Percentiles rank a stretch among this genome's conserved stretches.
Conservation (phyloP, 2,329 filamentous ascomycete species). For the Aspergillus glaucus region DNA sequence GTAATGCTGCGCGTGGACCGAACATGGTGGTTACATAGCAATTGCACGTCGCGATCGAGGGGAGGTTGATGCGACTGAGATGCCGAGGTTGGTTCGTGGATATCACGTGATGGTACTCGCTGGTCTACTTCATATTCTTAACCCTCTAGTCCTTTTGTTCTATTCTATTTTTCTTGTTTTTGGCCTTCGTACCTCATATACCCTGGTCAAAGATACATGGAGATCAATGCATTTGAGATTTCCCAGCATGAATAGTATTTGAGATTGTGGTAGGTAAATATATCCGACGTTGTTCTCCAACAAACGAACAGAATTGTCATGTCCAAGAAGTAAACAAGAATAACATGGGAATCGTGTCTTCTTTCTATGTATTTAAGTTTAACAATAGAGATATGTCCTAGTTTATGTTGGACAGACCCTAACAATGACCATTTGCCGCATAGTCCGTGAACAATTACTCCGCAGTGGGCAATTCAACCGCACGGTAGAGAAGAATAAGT, state of each 20-base stretch:
- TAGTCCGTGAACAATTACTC: slow-evolving; percentile 19
- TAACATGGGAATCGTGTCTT: not conserved
- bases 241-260: too few species aligned
- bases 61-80: not conserved
- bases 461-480: slow-evolving; percentile 42
- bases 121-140: too few species aligned
- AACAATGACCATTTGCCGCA: not conserved
- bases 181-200: too few species aligned
- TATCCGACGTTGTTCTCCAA: not conserved
- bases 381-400: too few species aligned
- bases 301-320: not conserved
- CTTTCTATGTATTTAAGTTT: too few species aligned
- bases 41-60: not conserved
- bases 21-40: slow-evolving; percentile 24
- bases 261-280: not conserved
- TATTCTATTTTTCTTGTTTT: too few species aligned
- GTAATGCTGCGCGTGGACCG: slow-evolving; percentile 17
- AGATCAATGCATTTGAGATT: too few species aligned
- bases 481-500: slow-evolving; percentile 45
- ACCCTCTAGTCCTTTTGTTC: too few species aligned
- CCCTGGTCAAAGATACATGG: too few species aligned
- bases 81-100: not conserved
- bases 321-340: not conserved
- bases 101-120: not conserved
- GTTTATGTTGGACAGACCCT: not conserved